Percentiles rank a stretch among this genome's conserved stretches.
phyloP scores from a whole-genome alignment of 2,329 filamentous ascomycete species.

The Phialophora verrucosa region DNA sequence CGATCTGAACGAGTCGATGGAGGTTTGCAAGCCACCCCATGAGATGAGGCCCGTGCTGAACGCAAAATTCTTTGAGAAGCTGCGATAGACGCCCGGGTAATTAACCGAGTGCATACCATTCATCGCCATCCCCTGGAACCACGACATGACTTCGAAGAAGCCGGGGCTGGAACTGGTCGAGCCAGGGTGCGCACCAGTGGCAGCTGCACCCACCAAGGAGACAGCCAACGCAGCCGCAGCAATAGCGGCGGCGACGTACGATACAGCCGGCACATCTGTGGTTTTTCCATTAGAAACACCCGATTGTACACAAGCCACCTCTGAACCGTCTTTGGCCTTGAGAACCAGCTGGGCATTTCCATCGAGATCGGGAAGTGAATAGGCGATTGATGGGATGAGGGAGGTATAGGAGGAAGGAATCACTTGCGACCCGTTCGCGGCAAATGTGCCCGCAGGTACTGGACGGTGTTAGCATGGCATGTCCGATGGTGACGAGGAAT shows the following conservation, averaged over 20 bases:
- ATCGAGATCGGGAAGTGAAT: conserved; percentile 86
- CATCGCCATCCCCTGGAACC: conserved; percentile 92
- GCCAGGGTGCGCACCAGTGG: conserved; percentile 65
- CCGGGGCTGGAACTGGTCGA: conserved; percentile 75
- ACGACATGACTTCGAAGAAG: conserved; percentile 82
- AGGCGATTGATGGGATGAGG: conserved; percentile 85
- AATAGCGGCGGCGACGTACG: conserved; percentile 82
- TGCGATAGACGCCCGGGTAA: conserved; percentile 85
- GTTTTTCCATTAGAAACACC: conserved; percentile 87
- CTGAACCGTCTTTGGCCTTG: conserved; percentile 63
- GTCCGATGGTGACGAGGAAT: background rate
- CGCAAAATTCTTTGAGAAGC: conserved; percentile 89
- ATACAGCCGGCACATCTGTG: conserved; percentile 73
- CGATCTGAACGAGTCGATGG: conserved; percentile 82
- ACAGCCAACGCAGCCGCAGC: conserved; percentile 81
- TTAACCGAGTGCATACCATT: conserved; percentile 95
- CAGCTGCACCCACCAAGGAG: conserved; percentile 72
- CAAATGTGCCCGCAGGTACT: conserved; percentile 77
- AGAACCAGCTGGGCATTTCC: conserved; percentile 82
- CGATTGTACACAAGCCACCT: conserved; percentile 83
- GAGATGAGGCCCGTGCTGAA: conserved; percentile 86
- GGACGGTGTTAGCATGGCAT: conserved; percentile 20
- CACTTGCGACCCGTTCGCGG: conserved; percentile 71
- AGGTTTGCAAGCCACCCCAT: conserved; percentile 77
- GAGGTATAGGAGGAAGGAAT: conserved; percentile 74